Conservation (phyloP, 1,284 basidiomycete genomes). For the Agaricales sp. region DNA sequence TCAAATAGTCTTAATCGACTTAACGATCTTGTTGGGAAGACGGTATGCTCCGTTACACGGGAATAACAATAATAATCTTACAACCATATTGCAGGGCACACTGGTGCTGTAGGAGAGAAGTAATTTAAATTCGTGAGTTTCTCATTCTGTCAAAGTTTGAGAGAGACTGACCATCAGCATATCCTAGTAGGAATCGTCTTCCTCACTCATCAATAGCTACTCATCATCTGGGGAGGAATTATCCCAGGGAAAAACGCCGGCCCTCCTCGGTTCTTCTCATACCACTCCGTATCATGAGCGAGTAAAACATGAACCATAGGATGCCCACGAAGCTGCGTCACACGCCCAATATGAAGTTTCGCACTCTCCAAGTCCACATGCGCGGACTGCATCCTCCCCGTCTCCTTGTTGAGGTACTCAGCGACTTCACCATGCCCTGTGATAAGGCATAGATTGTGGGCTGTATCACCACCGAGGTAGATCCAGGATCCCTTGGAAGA, state of each 20-base stretch:
- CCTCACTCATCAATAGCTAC: no score
- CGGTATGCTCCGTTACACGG: no score
- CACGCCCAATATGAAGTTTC: background rate
- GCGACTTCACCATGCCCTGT: constrained; percentile 20
- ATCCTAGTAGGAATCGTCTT: no score
- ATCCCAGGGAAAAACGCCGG: background rate
- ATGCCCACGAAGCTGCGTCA: background rate
- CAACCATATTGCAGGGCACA: no score
- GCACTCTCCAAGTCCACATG: background rate
- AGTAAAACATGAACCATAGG: background rate
- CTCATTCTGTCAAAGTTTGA: no score
- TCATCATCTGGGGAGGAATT: no score
- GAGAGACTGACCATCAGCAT: no score
- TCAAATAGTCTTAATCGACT: no score
- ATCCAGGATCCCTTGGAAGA: constrained; percentile 45
- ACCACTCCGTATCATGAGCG: background rate
- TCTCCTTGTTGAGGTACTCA: background rate
- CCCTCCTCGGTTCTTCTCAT: background rate
- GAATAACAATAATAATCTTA: no score
- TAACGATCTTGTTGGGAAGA: no score
- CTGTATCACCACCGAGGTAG: constrained; percentile 45
- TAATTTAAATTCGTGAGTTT: no score
- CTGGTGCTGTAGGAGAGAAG: no score
- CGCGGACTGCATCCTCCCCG: background rate
- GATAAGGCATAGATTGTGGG: constrained; percentile 42